These are phyloP conservation scores for Yamadazyma diddensiae DNA, from an alignment of 1,139 yeast species.

Conservation along the genomic window DNA sequence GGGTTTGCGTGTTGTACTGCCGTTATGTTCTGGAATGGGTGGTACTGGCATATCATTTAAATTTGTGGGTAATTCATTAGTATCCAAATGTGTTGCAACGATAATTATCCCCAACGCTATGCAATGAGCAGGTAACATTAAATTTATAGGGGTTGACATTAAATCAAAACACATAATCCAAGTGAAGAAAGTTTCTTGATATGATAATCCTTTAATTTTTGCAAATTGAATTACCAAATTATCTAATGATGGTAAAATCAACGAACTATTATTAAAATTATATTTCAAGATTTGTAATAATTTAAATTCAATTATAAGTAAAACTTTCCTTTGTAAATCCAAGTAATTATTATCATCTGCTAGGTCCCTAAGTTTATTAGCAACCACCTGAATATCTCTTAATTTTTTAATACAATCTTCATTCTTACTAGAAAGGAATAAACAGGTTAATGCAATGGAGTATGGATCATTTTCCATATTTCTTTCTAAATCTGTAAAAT, in stretches of 20 bases:
- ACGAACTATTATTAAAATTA: conserved; percentile 60
- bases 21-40: not conserved
- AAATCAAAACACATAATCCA: conserved; percentile 80
- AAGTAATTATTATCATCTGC: conserved; percentile 24
- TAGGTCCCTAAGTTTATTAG: conserved; percentile 39
- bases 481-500: conserved; percentile 17
- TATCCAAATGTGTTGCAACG: conserved; percentile 40
- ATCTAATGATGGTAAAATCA: conserved; percentile 52
- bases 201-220: conserved; percentile 49
- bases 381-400: conserved; percentile 51
- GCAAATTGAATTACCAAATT: conserved; percentile 66
- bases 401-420: conserved; percentile 88
- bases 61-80: conserved; percentile 28
- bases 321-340: conserved; percentile 51
- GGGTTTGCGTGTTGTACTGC: not conserved
- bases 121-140: conserved; percentile 77
- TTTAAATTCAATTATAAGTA: conserved; percentile 63
- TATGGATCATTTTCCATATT: conserved; percentile 38
- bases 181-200: conserved; percentile 50
- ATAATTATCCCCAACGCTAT: conserved; percentile 67
- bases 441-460: conserved; percentile 67
- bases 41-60: conserved; percentile 12
- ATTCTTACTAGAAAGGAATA: conserved; percentile 78
- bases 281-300: conserved; percentile 72
- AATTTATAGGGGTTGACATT: conserved; percentile 65